Evolutionary conservation across 2,329 filamentous ascomycete genomes (phyloP), one percentile per base, ranked within the genome.

Genomic region (Emergomyces pasteurianus): DNA sequence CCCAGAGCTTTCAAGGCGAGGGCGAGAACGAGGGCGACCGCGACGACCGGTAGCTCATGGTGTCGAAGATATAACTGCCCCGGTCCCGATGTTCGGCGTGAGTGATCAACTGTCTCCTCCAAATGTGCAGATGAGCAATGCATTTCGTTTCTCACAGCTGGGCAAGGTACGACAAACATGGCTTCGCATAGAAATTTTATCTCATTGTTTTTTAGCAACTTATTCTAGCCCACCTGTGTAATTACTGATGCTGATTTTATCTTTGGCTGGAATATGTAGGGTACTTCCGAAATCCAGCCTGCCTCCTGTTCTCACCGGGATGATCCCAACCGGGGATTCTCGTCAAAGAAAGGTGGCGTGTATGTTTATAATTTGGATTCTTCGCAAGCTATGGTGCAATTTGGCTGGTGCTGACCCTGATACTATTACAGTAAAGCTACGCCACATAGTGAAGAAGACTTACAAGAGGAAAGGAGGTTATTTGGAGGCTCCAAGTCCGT

Each of bases 81-180:
- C 65, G 65, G 64, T 65, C 63, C 62, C 64, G 65, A 63, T 61
- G 63, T 66, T 66, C 66, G 63, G 64, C 59, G 58, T 63, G 63
- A 67, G 65, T 57, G 64, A 66, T 63, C 61, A 53, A 58, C 53
- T 57, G n/a, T 58, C 60, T 21, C 59, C 52, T 61, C 26, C 57
- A 56, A 14, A 47, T 58, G 40, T 3, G 40, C 55, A 57, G 38
- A 28, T 46, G 23, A 46, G 23, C 38, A 57, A 46, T 14, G 10
- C 31, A 14, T 34, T 57, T 46, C 38, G 34, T 23, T 57, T 57
- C 36, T 40, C 10, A 26, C 55, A 57, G 42, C 23, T 55, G 21
- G 52, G 52, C 40, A 55, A 26, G 34, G 52, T 55, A 26, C 21
- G 34, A n/a, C 31, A 55, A 40, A 2, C 23, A 40, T 8, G 26